phyloP scores from a whole-genome alignment of 2,329 filamentous ascomycete species.

The Ampelomyces quisqualis region DNA sequence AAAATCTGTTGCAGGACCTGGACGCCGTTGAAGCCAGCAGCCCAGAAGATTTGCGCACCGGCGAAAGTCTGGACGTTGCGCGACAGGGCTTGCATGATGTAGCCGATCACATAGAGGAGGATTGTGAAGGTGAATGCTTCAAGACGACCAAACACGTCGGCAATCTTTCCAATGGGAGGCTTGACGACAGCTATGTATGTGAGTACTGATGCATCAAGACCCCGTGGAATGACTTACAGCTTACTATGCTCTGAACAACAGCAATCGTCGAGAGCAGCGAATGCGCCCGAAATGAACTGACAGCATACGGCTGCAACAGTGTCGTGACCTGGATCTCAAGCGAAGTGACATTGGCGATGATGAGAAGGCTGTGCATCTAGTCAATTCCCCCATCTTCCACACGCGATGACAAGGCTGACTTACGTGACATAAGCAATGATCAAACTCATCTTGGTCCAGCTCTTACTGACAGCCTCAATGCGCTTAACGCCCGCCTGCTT shows the following conservation, averaged over 20 bases:
- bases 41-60: constrained; percentile 62
- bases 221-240: constrained; percentile 19
- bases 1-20: constrained; percentile 65
- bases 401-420: background rate
- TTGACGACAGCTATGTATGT: constrained; percentile 55
- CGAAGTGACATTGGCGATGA: constrained; percentile 67
- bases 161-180: constrained; percentile 62
- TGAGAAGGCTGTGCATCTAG: constrained; percentile 39
- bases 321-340: constrained; percentile 65
- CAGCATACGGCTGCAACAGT: constrained; percentile 64
- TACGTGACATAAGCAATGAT: constrained; percentile 51
- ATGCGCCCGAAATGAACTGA: constrained; percentile 64
- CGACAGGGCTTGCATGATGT: constrained; percentile 59
- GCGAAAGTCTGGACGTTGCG: constrained; percentile 55
- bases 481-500: constrained; percentile 52
- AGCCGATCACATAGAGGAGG: constrained; percentile 57
- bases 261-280: constrained; percentile 65
- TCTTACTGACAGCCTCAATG: constrained; percentile 51
- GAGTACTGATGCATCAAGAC: background rate
- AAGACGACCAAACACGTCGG: constrained; percentile 63
- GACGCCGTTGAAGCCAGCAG: constrained; percentile 60
- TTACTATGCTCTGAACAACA: constrained; percentile 64
- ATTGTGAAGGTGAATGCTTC: constrained; percentile 60
- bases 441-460: constrained; percentile 52
- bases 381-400: constrained; percentile 10